A percentile compares a stretch with the other conserved stretches of the same genome.
Evolutionary conservation across 331 rosid genomes (phyloP).

Genomic region (Stylosanthes scabra): DNA sequence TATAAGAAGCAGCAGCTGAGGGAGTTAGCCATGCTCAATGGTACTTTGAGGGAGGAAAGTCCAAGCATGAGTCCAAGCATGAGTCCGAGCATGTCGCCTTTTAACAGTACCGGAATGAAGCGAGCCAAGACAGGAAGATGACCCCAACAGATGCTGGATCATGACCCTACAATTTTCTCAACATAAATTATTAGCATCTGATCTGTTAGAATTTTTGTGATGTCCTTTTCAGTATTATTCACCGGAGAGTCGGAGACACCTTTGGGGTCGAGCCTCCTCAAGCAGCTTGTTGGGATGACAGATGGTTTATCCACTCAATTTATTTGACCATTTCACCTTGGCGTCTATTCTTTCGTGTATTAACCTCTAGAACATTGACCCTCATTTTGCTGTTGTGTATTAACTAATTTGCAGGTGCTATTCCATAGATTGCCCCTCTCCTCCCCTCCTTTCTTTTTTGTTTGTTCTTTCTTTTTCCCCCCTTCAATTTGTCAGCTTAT

Average conservation of each 20-base stretch:
- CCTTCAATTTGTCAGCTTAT: constrained; percentile 33
- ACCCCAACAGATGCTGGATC: constrained; percentile 32
- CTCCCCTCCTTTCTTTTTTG: background rate
- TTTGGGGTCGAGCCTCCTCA: constrained; percentile 40
- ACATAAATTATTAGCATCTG: constrained; percentile 43
- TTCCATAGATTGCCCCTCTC: constrained; percentile 19
- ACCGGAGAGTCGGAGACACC: constrained; percentile 46
- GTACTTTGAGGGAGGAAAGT: constrained; percentile 95
- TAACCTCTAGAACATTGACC: constrained; percentile 49
- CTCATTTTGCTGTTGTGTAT: constrained; percentile 47
- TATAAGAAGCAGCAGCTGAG: constrained; percentile 91
- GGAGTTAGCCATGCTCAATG: constrained; percentile 88
- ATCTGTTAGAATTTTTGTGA: constrained; percentile 41
- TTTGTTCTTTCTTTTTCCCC: background rate
- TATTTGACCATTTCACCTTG: constrained; percentile 30
- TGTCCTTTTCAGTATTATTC: constrained; percentile 36
- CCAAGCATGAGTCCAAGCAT: constrained; percentile 88
- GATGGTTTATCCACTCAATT: constrained; percentile 34
- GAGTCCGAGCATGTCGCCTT: constrained; percentile 97
- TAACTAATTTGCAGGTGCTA: constrained; percentile 45
- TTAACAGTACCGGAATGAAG: constrained; percentile 85
- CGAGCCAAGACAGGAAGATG: constrained; percentile 94
- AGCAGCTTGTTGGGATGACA: constrained; percentile 38
- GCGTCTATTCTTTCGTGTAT: constrained; percentile 66
- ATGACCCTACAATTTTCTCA: constrained; percentile 34